Evolutionary conservation across 306 rosid genomes (phyloP), one percentile per base, ranked within the genome.

Genomic region (Cucurbita argyrosperma): DNA sequence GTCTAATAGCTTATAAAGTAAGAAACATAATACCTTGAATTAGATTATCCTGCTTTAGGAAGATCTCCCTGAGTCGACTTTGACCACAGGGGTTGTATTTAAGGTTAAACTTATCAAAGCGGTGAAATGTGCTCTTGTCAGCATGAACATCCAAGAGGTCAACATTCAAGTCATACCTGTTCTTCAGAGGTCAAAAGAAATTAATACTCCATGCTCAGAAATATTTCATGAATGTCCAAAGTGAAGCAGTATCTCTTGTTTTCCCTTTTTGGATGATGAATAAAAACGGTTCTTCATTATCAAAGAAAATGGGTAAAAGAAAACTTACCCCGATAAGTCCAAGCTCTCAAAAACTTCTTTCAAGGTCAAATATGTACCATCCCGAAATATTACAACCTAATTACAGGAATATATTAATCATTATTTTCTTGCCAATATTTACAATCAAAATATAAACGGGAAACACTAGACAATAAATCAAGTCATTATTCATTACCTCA

Each of bases 61-160:
- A 95, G 79, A 95, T 95, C 85, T 95, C 99, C 83, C 99, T 81
- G 43, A 95, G 99, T 89, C 99, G 90, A 90, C 99, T 95, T 86
- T 95, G 99, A 79, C 97, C 99, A 80, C 99, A 95, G 57, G 99
- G 97, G 72, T 95, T 95, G 81, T 95, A 95, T 86, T 95, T 95
- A 35, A 95, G 96, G 83, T 95, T 95, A 80, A 95, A 95, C 81
- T 95, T 95, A 80, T 95, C 99, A 82, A 95, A 95, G 45, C 99
- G 97, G 82, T 95, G 99, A 86, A 95, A 95, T 56, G 99, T 95
- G 81, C 97, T 95, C 89, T 95, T 95, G 96, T 95, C 99, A 52
- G 99, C 99, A 40, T 95, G 99, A 84, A 95, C 99, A 76, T 95
- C 99, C 86, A 95, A 83, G 85, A 95, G 99, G 88, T 95, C 97